Conservation (phyloP, 2,329 filamentous ascomycete genomes). For the Byssochlamys sp. region DNA sequence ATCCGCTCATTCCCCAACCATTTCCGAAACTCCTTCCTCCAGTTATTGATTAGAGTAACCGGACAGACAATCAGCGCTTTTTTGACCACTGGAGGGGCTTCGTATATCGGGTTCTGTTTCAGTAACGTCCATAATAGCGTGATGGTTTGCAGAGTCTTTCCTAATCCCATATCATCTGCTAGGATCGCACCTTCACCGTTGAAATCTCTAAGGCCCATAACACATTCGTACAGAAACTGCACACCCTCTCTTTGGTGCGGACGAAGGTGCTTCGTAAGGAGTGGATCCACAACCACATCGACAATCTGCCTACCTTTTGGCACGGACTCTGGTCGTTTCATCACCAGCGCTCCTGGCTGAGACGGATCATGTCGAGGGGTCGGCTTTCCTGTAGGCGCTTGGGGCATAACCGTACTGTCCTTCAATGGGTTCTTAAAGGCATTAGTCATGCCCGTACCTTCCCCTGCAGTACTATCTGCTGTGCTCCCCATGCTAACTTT, state of each 20-base stretch:
- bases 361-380: slow-evolving; percentile 57
- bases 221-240: slow-evolving; percentile 63
- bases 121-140: slow-evolving; percentile 61
- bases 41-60: slow-evolving; percentile 62
- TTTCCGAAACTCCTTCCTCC: slow-evolving; percentile 63
- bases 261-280: slow-evolving; percentile 53
- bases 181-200: slow-evolving; percentile 61
- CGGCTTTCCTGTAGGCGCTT: slow-evolving; percentile 38
- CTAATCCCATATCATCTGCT: slow-evolving; percentile 67
- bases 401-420: slow-evolving; percentile 41
- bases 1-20: slow-evolving; percentile 64
- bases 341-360: slow-evolving; percentile 52
- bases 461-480: slow-evolving; percentile 28
- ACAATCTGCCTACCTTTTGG: slow-evolving; percentile 57
- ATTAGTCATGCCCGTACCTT: slow-evolving; percentile 31
- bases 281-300: slow-evolving; percentile 63
- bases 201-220: slow-evolving; percentile 61
- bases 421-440: slow-evolving; percentile 56
- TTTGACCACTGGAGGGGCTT: slow-evolving; percentile 51
- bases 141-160: slow-evolving; percentile 66
- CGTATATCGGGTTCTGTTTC: slow-evolving; percentile 60
- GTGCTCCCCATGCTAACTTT: slow-evolving; percentile 29
- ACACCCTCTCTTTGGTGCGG: slow-evolving; percentile 62
- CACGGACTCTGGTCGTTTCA: slow-evolving; percentile 50
- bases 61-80: slow-evolving; percentile 66